Conservation (phyloP, 225 moss, liverwort and hornwort species). For the Asterella californica region DNA sequence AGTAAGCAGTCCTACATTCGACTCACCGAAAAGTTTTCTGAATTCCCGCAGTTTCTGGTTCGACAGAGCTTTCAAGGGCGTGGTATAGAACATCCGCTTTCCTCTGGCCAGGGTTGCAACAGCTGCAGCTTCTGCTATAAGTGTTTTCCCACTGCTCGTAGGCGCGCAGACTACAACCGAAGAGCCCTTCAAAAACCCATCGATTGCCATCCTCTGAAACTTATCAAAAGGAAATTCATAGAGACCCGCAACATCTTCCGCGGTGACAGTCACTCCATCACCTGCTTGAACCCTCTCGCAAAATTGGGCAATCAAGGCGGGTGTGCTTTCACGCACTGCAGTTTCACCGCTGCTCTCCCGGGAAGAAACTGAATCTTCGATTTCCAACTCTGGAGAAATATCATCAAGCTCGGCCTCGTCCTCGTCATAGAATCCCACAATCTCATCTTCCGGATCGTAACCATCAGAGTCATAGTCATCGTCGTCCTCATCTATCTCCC, state of each 20-base stretch:
- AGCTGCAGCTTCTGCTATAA: slow-evolving; percentile 90
- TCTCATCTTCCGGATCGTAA: slow-evolving; percentile 52
- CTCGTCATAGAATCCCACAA: slow-evolving; percentile 56
- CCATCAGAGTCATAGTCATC: slow-evolving; percentile 22
- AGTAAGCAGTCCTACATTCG: slow-evolving; percentile 87
- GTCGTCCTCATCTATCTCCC: slow-evolving; percentile 32
- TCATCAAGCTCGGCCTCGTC: slow-evolving; percentile 35
- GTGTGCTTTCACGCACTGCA: slow-evolving; percentile 35
- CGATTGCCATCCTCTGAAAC: slow-evolving; percentile 80
- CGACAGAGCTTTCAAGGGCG: slow-evolving; percentile 93
- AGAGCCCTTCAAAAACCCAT: slow-evolving; percentile 72
- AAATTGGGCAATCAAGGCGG: slow-evolving; percentile 46
- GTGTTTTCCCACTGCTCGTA: slow-evolving; percentile 92
- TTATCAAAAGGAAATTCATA: slow-evolving; percentile 77
- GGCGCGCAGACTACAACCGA: slow-evolving; percentile 93
- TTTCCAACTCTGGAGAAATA: slow-evolving; percentile 20
- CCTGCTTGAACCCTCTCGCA: slow-evolving; percentile 66
- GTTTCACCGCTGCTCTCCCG: background rate
- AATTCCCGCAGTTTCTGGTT: slow-evolving; percentile 96
- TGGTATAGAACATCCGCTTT: slow-evolving; percentile 84
- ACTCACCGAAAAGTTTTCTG: slow-evolving; percentile 75
- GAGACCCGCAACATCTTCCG: slow-evolving; percentile 58
- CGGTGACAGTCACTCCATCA: slow-evolving; percentile 60
- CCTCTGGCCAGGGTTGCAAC: slow-evolving; percentile 79
- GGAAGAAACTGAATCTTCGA: slow-evolving; percentile 10